Evolutionary conservation across 352 stramenopile species (phyloP).

Genomic region (Pythium coloratum): DNA sequence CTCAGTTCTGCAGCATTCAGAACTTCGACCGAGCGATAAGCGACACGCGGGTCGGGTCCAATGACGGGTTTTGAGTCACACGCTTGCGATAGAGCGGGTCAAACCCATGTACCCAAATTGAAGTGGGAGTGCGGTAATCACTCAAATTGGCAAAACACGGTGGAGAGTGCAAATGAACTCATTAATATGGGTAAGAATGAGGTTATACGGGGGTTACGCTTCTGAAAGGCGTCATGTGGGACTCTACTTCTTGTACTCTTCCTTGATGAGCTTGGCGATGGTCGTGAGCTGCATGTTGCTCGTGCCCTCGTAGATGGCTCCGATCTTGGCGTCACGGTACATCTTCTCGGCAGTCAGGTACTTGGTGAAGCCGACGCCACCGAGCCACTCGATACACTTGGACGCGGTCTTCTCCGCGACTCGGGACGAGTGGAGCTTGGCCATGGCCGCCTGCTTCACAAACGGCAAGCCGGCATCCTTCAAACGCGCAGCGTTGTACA

Average conservation of each 20-base stretch:
- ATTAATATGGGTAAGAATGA: neutral
- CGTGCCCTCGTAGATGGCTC: constrained; percentile 97
- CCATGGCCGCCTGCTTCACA: constrained; percentile 97
- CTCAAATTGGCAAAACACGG: neutral
- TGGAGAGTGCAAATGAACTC: neutral
- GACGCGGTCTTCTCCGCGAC: constrained; percentile 94
- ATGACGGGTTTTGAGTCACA: constrained; percentile 22
- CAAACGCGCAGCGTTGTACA: constrained; percentile 94
- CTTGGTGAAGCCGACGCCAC: constrained; percentile 96
- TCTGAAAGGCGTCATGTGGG: neutral
- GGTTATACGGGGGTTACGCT: constrained; percentile 6
- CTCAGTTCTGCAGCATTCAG: constrained; percentile 11
- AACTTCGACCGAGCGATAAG: constrained; percentile 14
- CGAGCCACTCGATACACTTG: constrained; percentile 96
- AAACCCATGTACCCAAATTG: constrained; percentile 27
- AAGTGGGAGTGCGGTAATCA: constrained; percentile 17
- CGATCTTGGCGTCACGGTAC: constrained; percentile 97
- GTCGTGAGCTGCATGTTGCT: constrained; percentile 97
- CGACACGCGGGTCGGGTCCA: constrained; percentile 25
- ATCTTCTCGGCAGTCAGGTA: constrained; percentile 96
- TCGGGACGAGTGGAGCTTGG: constrained; percentile 94
- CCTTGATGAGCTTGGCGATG: constrained; percentile 91
- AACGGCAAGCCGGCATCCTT: constrained; percentile 96
- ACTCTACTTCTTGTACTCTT: constrained; percentile 83
- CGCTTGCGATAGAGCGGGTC: neutral